Evolutionary conservation across 176 grass and related monocot genomes (phyloP).

Genomic region (Cocos nucifera): DNA sequence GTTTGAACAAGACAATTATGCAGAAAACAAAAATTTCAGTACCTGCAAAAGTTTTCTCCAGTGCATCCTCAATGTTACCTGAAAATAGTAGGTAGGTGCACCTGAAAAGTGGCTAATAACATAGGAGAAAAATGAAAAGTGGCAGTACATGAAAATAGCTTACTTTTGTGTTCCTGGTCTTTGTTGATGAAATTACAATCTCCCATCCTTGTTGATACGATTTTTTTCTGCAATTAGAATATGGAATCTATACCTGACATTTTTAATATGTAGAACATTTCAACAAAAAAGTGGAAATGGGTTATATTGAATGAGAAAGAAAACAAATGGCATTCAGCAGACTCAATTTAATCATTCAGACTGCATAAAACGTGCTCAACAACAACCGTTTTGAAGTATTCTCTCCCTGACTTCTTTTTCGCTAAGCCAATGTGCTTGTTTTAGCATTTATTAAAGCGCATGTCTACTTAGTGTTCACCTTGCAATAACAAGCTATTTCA

Average conservation of each 20-base stretch:
- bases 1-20: constrained; percentile 8
- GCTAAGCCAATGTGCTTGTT: constrained; percentile 77
- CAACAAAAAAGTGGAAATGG: too few species aligned
- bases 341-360: too few species aligned
- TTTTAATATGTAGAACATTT: too few species aligned
- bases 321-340: too few species aligned
- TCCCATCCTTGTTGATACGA: constrained; percentile 83
- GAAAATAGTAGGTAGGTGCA: constrained; percentile 16
- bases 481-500: constrained; percentile 22
- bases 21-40: background rate
- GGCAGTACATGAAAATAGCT: constrained; percentile 11
- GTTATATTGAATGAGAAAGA: too few species aligned
- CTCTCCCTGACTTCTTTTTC: constrained; percentile 77
- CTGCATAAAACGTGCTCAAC: too few species aligned
- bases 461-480: constrained; percentile 99
- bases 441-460: constrained; percentile 95
- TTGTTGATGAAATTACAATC: constrained; percentile 95
- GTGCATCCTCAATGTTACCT: constrained; percentile 88
- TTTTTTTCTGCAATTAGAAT: constrained; percentile 69
- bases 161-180: constrained; percentile 96
- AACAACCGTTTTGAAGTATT: constrained; percentile 72
- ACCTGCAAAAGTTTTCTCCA: constrained; percentile 98
- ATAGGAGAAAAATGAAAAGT: background rate
- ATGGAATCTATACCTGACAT: too few species aligned
- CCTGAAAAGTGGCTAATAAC: background rate